Evolutionary conservation across 257 asterid species (phyloP).

Genomic region (Parsonsia alboflavescens): DNA sequence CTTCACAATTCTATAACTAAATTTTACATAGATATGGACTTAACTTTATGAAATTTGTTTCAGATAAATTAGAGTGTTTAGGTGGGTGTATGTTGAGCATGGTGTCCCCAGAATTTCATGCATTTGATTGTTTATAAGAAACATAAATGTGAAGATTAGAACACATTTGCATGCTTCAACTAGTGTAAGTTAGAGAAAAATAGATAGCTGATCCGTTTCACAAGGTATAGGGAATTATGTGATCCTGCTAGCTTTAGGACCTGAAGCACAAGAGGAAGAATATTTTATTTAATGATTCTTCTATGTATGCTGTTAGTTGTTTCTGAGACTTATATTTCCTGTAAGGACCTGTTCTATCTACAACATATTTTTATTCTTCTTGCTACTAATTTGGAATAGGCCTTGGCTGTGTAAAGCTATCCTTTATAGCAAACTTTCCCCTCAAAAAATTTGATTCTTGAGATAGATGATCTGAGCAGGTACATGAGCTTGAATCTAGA

Average conservation of each 20-base stretch:
- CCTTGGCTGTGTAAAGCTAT: neutral
- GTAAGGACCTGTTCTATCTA: neutral
- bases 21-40: neutral
- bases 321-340: neutral
- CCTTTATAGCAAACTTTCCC: constrained; percentile 4
- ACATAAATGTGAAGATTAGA: neutral
- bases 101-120: neutral
- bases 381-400: neutral
- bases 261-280: neutral
- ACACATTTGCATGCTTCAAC: neutral
- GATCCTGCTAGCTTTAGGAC: neutral
- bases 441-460: constrained; percentile 10
- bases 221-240: neutral
- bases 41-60: neutral
- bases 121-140: neutral
- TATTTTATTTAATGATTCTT: neutral
- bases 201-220: neutral
- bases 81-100: neutral
- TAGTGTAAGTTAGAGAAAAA: neutral
- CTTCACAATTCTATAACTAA: neutral
- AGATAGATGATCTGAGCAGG: constrained; percentile 34
- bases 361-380: neutral
- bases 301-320: neutral
- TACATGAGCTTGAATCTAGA: constrained; percentile 52
- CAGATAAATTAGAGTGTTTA: neutral